Evolutionary conservation across 2,329 filamentous ascomycete genomes (phyloP), one percentile per base, ranked within the genome.

Genomic region (Cryoendolithus antarcticus): DNA sequence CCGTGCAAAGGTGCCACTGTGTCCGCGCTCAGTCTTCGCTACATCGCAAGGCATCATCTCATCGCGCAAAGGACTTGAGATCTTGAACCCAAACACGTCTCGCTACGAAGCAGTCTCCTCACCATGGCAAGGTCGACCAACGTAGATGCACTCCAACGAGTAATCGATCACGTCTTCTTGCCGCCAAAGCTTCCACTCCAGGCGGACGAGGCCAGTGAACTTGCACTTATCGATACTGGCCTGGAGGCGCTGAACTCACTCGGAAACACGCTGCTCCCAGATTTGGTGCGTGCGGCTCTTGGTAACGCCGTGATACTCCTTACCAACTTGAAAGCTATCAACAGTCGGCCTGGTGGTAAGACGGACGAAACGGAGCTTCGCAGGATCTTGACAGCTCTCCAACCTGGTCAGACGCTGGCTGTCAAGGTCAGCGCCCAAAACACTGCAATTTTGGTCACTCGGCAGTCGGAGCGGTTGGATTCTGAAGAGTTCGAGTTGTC

Each of bases 401-500:
- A 36, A 35, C 32, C 38, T 32, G 34, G 41, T 10, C 33, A 42
- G 2, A 41, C 6, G 5, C n/a, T 21, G 6, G 32, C 39, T 4
- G 6, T 41, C 8, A 12, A 13, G 13, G 11, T 41, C 10, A 21
- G 28, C 8, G 41, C 30, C 3, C 50, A 51, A 28, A 57, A 56
- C 35, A 48, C 54, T 4, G 54, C 36, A 1, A 38, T 52, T 1
- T 2, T 54, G 6, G 37, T 52, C 21, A 50, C 44, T 11, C 54
- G 50, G 39, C 30, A 39, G 6, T 11, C 39, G 2, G 33, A 47
- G 12, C 19, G 59, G 48, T 45, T 69, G 47, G 11, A 74, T 40
- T 71, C 80, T 34, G 77, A 82, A 52, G 64, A 64, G 0, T 81
- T 81, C 40, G 77, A 82, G 51, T 63, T 70, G 0, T 77, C 75